These are phyloP conservation scores for Aspergillus mulundensis DNA, from an alignment of 495 filamentous ascomycete species.

Conservation along the genomic window DNA sequence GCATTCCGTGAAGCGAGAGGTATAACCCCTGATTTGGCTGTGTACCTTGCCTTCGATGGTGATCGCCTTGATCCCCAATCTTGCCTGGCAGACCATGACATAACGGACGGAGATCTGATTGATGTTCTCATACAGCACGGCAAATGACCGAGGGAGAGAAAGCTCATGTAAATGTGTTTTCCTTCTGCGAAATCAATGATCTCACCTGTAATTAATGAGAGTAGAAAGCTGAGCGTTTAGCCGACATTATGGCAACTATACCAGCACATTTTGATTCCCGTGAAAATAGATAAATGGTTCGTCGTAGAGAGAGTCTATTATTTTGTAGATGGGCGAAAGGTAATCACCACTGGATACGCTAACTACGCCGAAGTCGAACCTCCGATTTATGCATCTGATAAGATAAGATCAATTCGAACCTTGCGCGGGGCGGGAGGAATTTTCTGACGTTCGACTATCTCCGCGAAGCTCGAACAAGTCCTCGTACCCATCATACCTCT, in stretches of 20 bases:
- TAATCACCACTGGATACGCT: too few relatives aligned
- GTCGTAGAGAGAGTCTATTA: too few relatives aligned
- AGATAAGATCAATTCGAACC: neutral
- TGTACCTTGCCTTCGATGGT: slow-evolving; percentile 76
- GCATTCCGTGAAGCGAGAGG: slow-evolving; percentile 47
- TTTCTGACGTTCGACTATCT: neutral
- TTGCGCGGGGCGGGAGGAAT: neutral
- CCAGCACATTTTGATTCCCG: too few relatives aligned
- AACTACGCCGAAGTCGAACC: neutral
- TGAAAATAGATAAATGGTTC: too few relatives aligned
- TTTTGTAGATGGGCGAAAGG: too few relatives aligned
- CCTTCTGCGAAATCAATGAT: neutral
- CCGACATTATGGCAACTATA: too few relatives aligned
- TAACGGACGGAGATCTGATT: slow-evolving; percentile 72
- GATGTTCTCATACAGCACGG: slow-evolving; percentile 63
- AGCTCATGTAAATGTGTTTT: neutral
- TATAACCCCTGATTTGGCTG: slow-evolving; percentile 42
- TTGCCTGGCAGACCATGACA: slow-evolving; percentile 63
- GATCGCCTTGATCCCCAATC: slow-evolving; percentile 62
- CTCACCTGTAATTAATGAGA: neutral
- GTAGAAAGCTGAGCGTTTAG: too few relatives aligned
- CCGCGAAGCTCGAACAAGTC: neutral
- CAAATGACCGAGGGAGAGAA: neutral
- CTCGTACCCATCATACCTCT: neutral
- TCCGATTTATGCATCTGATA: neutral